These are phyloP conservation scores for Vigna unguiculata DNA, from an alignment of 306 rosid genomes.

Conservation along the genomic window DNA sequence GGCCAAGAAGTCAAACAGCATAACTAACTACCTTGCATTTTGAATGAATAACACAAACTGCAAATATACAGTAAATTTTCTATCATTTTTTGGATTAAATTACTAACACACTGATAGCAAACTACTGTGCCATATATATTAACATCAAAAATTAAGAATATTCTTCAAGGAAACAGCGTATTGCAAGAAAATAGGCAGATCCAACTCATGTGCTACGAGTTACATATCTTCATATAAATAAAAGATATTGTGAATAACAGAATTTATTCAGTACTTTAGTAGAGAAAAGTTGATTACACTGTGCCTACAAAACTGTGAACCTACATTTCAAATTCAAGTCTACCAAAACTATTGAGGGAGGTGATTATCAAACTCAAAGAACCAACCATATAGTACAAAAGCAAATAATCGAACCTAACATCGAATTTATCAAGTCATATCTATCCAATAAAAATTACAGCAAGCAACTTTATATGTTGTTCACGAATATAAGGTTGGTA, in stretches of 20 bases:
- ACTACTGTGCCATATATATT: slow-evolving; percentile 2
- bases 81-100: not conserved
- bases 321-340: slow-evolving; percentile 16
- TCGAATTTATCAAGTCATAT: not conserved
- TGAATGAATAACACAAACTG: not conserved
- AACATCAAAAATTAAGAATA: not conserved
- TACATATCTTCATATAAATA: not conserved
- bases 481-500: slow-evolving; percentile 6
- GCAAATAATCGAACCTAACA: slow-evolving; percentile 4
- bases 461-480: slow-evolving; percentile 4
- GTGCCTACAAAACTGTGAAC: not conserved
- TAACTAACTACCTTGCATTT: slow-evolving; percentile 17
- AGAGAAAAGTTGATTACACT: not conserved
- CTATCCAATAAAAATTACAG: slow-evolving; percentile 9
- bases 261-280: not conserved
- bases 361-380: not conserved
- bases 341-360: not conserved
- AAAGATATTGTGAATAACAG: slow-evolving; percentile 23
- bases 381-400: not conserved
- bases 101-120: slow-evolving; percentile 21
- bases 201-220: slow-evolving; percentile 6
- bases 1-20: not conserved
- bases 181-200: not conserved
- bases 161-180: not conserved
- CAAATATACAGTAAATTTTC: not conserved